A percentile compares a stretch with the other conserved stretches of the same genome.
These are phyloP conservation scores for Microbotryum violaceum DNA, from an alignment of 1,284 basidiomycete genomes.

Conservation along the genomic window DNA sequence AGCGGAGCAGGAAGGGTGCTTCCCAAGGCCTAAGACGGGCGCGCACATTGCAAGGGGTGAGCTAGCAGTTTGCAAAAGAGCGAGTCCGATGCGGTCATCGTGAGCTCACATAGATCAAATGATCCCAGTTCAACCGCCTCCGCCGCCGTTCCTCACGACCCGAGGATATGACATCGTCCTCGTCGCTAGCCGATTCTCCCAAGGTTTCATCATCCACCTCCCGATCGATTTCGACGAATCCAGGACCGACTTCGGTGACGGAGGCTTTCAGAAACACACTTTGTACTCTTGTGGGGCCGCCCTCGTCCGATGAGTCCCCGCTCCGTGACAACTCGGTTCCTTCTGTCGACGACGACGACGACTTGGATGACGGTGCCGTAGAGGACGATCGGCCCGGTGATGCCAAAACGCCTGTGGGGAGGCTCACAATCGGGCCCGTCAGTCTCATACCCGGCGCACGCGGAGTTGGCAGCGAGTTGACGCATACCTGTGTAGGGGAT, in stretches of 20 bases:
- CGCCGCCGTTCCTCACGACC: constrained; percentile 9
- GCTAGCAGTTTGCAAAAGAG: constrained; percentile 25
- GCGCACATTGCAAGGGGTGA: constrained; percentile 9
- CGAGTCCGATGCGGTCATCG: background rate
- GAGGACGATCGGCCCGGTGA: constrained; percentile 7
- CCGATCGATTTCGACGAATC: constrained; percentile 32
- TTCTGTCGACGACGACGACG: background rate
- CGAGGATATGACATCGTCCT: constrained; percentile 20
- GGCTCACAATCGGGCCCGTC: background rate
- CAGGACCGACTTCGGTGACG: constrained; percentile 23
- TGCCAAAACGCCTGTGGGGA: constrained; percentile 7
- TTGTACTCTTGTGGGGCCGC: background rate
- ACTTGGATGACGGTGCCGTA: background rate
- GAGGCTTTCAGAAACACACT: constrained; percentile 28
- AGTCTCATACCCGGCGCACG: background rate
- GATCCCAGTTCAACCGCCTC: constrained; percentile 40
- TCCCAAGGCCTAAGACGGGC: constrained; percentile 21
- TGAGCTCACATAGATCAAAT: constrained; percentile 41
- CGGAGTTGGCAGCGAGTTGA: background rate
- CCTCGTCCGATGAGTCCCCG: background rate
- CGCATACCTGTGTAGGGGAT: constrained; percentile 30
- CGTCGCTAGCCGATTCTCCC: constrained; percentile 21
- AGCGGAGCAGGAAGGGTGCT: constrained; percentile 28
- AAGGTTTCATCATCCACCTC: constrained; percentile 29
- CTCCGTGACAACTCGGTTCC: background rate